phyloP scores from a whole-genome alignment of 805 yeast genomes.

The Candida broadrunensis region DNA sequence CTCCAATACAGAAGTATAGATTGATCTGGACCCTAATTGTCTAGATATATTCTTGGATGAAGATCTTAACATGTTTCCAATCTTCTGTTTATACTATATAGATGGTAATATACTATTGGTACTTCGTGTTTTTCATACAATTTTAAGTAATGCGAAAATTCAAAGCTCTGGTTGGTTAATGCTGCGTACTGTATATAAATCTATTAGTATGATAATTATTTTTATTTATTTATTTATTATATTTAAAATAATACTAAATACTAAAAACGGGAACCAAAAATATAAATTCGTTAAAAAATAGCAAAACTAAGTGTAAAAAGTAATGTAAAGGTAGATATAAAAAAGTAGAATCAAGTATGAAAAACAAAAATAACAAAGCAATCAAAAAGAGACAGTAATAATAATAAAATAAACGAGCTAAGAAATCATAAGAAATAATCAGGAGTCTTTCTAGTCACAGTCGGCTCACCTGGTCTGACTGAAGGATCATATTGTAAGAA shows the following conservation, averaged over 20 bases:
- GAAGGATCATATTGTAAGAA: constrained; percentile 95
- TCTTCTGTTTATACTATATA: no score
- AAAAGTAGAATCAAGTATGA: not conserved
- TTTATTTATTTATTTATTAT: no score
- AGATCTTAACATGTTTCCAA: constrained; percentile 23
- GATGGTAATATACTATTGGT: not conserved
- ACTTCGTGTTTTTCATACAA: no score
- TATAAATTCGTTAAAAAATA: not conserved
- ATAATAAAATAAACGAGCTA: not conserved
- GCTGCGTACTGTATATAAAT: constrained; percentile 4
- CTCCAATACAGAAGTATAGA: constrained; percentile 41
- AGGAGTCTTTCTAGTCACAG: constrained; percentile 94
- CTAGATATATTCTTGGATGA: constrained; percentile 13
- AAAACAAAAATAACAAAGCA: not conserved
- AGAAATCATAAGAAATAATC: constrained; percentile 74
- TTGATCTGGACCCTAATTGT: constrained; percentile 21
- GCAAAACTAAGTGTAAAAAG: not conserved
- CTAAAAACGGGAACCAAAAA: no score
- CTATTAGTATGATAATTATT: no score
- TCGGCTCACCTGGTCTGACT: constrained; percentile 96
- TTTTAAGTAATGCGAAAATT: constrained; percentile 5
- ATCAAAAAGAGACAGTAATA: not conserved
- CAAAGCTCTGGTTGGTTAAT: constrained; percentile 29
- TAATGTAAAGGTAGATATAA: not conserved
- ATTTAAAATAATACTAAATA: no score